A percentile compares a stretch with the other conserved stretches of the same genome.
Evolutionary conservation across 2,329 filamentous ascomycete species (phyloP).

Genomic region (Colletotrichum tropicale): DNA sequence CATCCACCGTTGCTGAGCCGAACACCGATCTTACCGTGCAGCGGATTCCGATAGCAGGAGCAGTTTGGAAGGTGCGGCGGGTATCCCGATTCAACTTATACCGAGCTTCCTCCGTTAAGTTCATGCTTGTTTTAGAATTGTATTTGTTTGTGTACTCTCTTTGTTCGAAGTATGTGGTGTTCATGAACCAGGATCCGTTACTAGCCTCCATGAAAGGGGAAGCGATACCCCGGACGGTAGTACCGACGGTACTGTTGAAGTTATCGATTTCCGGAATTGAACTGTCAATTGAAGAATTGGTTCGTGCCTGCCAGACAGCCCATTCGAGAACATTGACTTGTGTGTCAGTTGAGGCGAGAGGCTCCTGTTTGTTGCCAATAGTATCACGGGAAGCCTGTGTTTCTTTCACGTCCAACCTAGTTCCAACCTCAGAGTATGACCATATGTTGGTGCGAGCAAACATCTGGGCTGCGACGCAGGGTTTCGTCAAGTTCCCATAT

Average conservation of each 20-base stretch:
- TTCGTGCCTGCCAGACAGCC: conserved; percentile 17
- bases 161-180: conserved; percentile 4
- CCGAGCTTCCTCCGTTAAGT: too few species aligned
- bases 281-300: too few species aligned
- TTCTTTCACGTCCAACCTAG: not conserved
- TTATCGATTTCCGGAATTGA: too few species aligned
- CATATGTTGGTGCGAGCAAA: not conserved
- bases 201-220: not conserved
- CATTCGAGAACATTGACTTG: not conserved
- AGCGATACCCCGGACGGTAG: not conserved
- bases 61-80: not conserved
- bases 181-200: not conserved
- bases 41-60: not conserved
- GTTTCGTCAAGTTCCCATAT: too few species aligned
- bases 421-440: not conserved
- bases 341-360: not conserved
- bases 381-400: rapidly evolving
- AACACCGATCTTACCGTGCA: not conserved
- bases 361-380: not conserved
- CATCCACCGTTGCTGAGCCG: not conserved
- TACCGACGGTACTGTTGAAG: not conserved
- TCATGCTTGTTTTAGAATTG: too few species aligned
- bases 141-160: too few species aligned
- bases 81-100: too few species aligned
- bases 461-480: rapidly evolving